Evolutionary conservation across 148 eudicot genomes (phyloP).

Genomic region (Rhododendron williamsianum): DNA sequence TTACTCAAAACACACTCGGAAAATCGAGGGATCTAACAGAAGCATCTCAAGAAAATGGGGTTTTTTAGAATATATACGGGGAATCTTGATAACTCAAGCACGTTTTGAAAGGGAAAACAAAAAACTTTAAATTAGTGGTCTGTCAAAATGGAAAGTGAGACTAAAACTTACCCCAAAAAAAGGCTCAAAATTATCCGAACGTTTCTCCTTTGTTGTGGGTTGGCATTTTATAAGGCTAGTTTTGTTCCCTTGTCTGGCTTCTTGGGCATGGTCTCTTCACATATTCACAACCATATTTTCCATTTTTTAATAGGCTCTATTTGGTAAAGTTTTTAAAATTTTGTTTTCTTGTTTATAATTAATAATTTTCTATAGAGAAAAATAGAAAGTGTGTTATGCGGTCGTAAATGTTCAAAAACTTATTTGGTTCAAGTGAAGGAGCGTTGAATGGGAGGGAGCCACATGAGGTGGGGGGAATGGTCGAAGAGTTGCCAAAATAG

Average conservation of each 20-base stretch:
- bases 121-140: neutral
- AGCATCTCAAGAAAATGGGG: neutral
- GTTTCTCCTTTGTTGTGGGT: neutral
- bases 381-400: neutral
- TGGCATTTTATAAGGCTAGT: neutral
- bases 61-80: neutral
- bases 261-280: neutral
- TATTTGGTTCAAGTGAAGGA: neutral
- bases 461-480: neutral
- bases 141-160: neutral
- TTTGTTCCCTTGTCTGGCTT: neutral
- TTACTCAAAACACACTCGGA: neutral
- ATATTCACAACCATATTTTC: neutral
- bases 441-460: neutral
- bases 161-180: neutral
- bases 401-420: neutral
- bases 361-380: neutral
- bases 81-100: neutral
- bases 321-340: neutral
- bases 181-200: neutral
- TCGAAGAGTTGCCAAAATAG: neutral
- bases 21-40: neutral
- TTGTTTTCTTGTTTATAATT: neutral
- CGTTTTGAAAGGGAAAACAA: neutral
- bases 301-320: neutral